Base-by-base conservation (phyloP, 116 monocot species). In the Trichopus zeylanicus region DNA sequence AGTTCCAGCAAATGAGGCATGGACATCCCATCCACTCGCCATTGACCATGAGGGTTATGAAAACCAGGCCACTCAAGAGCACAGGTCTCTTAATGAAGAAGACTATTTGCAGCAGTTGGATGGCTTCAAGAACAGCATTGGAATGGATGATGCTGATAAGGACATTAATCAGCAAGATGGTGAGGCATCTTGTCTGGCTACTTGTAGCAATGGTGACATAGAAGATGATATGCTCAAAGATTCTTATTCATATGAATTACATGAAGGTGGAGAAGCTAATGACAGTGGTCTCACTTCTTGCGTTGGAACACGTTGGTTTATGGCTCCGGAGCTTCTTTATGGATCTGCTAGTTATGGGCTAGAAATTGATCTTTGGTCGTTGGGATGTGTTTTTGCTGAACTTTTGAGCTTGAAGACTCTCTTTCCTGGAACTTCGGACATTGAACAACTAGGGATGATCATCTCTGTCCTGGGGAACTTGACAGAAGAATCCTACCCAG, bases 251-350 rank as follows among this genome's bases (percentile, higher is more conserved):
- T 75, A 70, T 49, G 87, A 87, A 35, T 30, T 48, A 18, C 59
- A 65, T 10, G 75, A 75, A 9, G 58, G 38, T 24, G 57, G 23
- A 32, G 66, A 68, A 33, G 67, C 67, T 57, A 77, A 81, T 33
- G 63, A 72, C 12, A 79, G 84, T 55, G 66, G 53, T n/a, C 53
- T 97, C 30, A 97, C 87, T 21, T 81, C 84, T 28, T 87, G 87
- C 63, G 97, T 91, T 22, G 97, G 91, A 38, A 90, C 97, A 4
- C 59, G 91, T 16, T 97, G 97, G 84, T 97, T 75, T 56, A 78
- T 74, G 46, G 87, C 97, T 29, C 97, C 91, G 11, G 97, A 97
- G 67, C 71, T 97, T 26, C 84, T 97, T 10, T 91, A 81, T 54
- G 97, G 97, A 20, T 84, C 91, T 1, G 75, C 78, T 31, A 68